phyloP scores from a whole-genome alignment of 305 asterid species.

The Euphrasia arctica region DNA sequence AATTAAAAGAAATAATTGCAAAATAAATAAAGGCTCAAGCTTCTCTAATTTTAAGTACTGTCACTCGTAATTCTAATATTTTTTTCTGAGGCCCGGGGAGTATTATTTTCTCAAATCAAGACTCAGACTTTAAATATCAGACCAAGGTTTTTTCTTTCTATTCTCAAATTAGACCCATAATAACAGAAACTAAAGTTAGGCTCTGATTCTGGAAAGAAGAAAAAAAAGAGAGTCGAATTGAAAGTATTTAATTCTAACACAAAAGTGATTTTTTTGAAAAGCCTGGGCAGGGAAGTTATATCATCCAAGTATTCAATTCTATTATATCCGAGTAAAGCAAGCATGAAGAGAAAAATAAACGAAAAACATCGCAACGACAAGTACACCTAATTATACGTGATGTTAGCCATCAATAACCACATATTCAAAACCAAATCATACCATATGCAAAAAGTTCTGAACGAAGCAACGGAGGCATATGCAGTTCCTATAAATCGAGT shows the following conservation, averaged over 20 bases:
- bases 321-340: neutral
- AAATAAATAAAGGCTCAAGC: neutral
- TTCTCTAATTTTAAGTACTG: neutral
- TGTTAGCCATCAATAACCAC: too few species aligned
- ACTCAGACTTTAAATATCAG: neutral
- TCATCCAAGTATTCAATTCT: neutral
- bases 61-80: neutral
- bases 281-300: conserved; percentile 1
- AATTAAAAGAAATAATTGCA: neutral
- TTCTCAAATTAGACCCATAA: neutral
- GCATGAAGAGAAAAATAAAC: conserved; percentile 1
- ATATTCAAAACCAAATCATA: conserved; percentile 25
- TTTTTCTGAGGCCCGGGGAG: conserved; percentile 8
- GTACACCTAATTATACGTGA: too few species aligned
- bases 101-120: neutral
- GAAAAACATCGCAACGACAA: neutral
- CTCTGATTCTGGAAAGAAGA: neutral
- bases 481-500: conserved; percentile 63
- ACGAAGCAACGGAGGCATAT: conserved; percentile 61
- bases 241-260: neutral
- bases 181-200: neutral
- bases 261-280: conserved; percentile 8
- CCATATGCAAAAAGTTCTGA: conserved; percentile 65
- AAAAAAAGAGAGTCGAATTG: neutral
- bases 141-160: neutral